Percentiles rank a stretch among this genome's conserved stretches.
These are phyloP conservation scores for Puccinia brachypodii DNA, from an alignment of 1,284 basidiomycete genomes.

Conservation along the genomic window DNA sequence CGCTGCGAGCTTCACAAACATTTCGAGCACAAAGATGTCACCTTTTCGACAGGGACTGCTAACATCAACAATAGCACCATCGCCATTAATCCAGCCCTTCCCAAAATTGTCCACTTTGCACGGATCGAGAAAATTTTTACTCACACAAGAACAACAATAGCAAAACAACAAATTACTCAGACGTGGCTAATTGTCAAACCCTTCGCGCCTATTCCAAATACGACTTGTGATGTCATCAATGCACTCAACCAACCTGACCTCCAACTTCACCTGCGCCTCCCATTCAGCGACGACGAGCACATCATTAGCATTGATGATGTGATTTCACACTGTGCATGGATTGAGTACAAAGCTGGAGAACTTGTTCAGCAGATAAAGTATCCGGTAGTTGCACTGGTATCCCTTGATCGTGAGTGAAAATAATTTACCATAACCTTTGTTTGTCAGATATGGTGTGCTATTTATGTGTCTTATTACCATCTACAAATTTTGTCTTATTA, in stretches of 20 bases:
- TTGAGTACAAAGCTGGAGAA: slow-evolving; percentile 11
- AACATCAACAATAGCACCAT: slow-evolving; percentile 1
- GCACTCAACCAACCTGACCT: neutral
- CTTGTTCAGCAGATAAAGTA: neutral
- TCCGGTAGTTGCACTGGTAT: neutral
- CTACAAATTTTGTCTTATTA: too few species aligned
- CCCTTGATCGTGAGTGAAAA: slow-evolving; percentile 9
- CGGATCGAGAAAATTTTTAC: neutral
- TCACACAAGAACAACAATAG: neutral
- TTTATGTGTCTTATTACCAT: too few species aligned
- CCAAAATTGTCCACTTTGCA: neutral
- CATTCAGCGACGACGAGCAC: neutral
- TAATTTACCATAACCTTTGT: too few species aligned
- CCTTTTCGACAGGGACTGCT: neutral
- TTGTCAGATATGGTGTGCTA: too few species aligned
- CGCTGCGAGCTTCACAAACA: neutral
- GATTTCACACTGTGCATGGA: slow-evolving; percentile 9
- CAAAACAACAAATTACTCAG: neutral
- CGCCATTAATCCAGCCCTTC: neutral
- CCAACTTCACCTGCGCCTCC: neutral
- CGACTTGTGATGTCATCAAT: neutral
- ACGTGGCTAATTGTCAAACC: neutral
- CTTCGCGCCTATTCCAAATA: neutral
- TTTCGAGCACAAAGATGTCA: neutral
- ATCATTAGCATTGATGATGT: neutral